Evolutionary conservation across 2,329 filamentous ascomycete species (phyloP).

Genomic region (Parastagonospora avenae): DNA sequence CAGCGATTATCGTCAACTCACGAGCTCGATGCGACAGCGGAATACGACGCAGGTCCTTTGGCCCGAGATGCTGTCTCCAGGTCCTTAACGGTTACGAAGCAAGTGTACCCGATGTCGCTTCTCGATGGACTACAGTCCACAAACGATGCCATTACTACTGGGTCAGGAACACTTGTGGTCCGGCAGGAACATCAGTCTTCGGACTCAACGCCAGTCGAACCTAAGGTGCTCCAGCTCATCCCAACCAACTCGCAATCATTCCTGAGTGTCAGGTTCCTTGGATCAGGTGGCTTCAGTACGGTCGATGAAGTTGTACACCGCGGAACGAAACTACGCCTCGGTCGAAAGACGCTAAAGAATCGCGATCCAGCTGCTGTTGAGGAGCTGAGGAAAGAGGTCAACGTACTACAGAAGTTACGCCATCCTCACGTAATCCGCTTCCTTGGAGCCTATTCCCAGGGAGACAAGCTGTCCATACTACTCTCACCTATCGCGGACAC

Average conservation of each 20-base stretch:
- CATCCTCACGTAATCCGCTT: conserved; percentile 48
- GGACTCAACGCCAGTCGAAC: not conserved
- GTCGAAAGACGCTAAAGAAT: conserved; percentile 47
- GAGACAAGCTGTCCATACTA: conserved; percentile 45
- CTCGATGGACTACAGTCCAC: not conserved
- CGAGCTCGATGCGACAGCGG: conserved; percentile 24
- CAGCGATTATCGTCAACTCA: conserved; percentile 12
- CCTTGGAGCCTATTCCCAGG: conserved; percentile 42
- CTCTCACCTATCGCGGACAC: conserved; percentile 45
- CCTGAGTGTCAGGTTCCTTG: conserved; percentile 43
- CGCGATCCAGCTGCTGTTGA: conserved; percentile 36
- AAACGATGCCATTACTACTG: not conserved
- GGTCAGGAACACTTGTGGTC: too few species aligned
- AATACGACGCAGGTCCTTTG: conserved; percentile 31
- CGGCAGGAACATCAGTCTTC: too few species aligned
- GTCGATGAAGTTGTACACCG: conserved; percentile 46
- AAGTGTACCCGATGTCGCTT: not conserved
- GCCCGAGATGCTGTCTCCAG: conserved; percentile 42
- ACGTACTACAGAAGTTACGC: conserved; percentile 44
- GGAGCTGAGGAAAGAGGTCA: conserved; percentile 44
- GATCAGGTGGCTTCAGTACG: conserved; percentile 44
- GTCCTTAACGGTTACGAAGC: conserved; percentile 7
- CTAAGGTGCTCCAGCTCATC: conserved; percentile 10
- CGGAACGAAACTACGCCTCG: conserved; percentile 38
- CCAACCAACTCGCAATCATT: conserved; percentile 27